Percentiles rank a stretch among this genome's conserved stretches.
Conservation (phyloP, 371 early-diverging fungal genomes). For the Paraphysoderma sedebokerense region DNA sequence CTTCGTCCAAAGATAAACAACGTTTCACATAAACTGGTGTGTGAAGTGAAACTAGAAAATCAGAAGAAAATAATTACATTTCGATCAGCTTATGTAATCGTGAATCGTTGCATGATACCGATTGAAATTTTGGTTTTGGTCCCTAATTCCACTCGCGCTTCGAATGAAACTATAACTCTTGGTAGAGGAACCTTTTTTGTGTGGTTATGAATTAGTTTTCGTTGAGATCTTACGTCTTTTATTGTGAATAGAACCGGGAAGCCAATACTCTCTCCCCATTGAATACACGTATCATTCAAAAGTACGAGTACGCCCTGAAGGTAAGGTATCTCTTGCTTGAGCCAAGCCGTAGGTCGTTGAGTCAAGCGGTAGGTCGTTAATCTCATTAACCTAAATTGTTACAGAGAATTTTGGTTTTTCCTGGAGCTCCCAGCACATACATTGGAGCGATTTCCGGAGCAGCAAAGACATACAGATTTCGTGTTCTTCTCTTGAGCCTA, state of each 20-base stretch:
- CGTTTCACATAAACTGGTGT: slow-evolving; percentile 64
- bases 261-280: slow-evolving; percentile 71
- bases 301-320: slow-evolving; percentile 66
- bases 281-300: slow-evolving; percentile 57
- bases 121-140: slow-evolving; percentile 74
- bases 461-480: slow-evolving; percentile 13
- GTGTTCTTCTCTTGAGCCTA: slow-evolving; percentile 22
- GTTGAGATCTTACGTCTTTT: too few species aligned
- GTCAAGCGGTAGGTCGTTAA: not conserved
- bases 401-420: slow-evolving; percentile 54
- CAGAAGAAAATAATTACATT: slow-evolving; percentile 85
- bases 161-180: too few species aligned
- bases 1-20: slow-evolving; percentile 60
- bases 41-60: slow-evolving; percentile 65
- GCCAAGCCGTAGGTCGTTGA: too few species aligned
- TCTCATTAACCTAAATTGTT: not conserved
- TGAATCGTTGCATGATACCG: slow-evolving; percentile 58
- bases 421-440: slow-evolving; percentile 50
- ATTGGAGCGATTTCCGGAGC: slow-evolving; percentile 55
- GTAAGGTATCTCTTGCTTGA: slow-evolving; percentile 21
- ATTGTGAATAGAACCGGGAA: too few species aligned
- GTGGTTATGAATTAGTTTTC: too few species aligned
- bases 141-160: too few species aligned
- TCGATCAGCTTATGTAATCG: slow-evolving; percentile 62
- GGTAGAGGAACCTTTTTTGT: too few species aligned